Base-by-base conservation (phyloP, 768 basidiomycete genomes). In the Lactarius evosmus region DNA sequence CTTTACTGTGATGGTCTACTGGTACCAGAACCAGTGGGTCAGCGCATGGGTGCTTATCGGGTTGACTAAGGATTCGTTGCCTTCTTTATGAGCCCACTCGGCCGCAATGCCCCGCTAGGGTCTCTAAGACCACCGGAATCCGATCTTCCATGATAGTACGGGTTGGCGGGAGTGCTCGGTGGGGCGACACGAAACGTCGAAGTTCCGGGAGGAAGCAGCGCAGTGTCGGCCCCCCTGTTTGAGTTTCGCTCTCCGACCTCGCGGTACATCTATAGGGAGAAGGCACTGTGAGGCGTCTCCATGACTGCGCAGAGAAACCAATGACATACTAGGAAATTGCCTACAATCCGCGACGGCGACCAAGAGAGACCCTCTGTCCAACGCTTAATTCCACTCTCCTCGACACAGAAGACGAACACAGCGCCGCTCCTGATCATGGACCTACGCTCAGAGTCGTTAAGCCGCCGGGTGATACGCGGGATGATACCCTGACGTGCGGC, bases 321-420 rank as follows among this genome's bases (percentile, higher is more conserved):
- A 38, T 7, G 14, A 74, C 85, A 67, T 70, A 93, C 89, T 70
- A 95, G 77, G 73, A 92, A 93, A 74, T 93, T 93, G 65, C 88
- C 88, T 27, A 91, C 84, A 67, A 93, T 93, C 8, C 91, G 82
- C 64, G 88, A 91, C 0, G 91, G 91, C 22, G 87, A 89, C 91
- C 92, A 95, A 12, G 87, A 76, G 25, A 89, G 74, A 41, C 86
- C 81, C 70, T 85, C 92, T 36, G 92, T 95, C 88, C 91, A 92
- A 17, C 91, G 80, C 73, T 90, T 92, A 75, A 95, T 93, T 14
- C 89, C 89, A 71, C 89, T 91, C 72, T 92, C 90, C 69, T 91
- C 87, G 70, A 93, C 91, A 72, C 89, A 89, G 76, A 93, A 95
- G 56, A 95, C 86, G 72, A 93, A 95, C 17, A 93, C 85, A 54